Evolutionary conservation across 805 yeast genomes (phyloP).

Genomic region (Candida hungchunana): DNA sequence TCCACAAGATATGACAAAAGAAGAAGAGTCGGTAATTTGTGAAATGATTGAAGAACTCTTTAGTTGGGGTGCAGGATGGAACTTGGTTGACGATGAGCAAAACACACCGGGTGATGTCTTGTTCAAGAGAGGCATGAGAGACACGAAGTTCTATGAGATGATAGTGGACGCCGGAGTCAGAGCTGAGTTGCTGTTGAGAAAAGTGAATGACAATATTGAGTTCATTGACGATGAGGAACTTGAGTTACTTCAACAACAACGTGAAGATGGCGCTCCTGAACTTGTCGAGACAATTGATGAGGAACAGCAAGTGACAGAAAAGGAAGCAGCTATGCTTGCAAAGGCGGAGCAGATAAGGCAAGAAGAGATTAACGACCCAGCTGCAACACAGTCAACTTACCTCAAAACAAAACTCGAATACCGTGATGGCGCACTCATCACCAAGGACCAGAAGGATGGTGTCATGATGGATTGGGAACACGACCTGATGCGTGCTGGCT

Average conservation of each 20-base stretch:
- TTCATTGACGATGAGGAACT: slow-evolving; percentile 38
- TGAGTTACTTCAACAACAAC: slow-evolving; percentile 19
- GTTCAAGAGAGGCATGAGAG: slow-evolving; percentile 42
- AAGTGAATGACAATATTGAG: slow-evolving; percentile 59
- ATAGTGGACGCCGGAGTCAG: slow-evolving; percentile 84
- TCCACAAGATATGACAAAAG: slow-evolving; percentile 34
- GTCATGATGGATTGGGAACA: slow-evolving; percentile 99
- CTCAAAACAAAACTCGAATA: slow-evolving; percentile 65
- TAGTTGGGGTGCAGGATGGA: slow-evolving; percentile 92
- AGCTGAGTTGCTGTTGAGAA: slow-evolving; percentile 77
- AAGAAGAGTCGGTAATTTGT: slow-evolving; percentile 42
- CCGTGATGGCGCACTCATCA: slow-evolving; percentile 62
- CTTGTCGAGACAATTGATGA: too few relatives aligned
- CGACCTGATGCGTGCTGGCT: slow-evolving; percentile 74
- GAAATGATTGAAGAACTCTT: slow-evolving; percentile 63
- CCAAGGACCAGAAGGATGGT: slow-evolving; percentile 71
- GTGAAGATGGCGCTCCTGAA: too few relatives aligned
- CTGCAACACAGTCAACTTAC: slow-evolving; percentile 60
- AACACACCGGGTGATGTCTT: slow-evolving; percentile 86
- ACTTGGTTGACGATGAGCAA: slow-evolving; percentile 61
- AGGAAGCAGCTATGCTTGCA: slow-evolving; percentile 5
- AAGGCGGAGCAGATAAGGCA: slow-evolving; percentile 25
- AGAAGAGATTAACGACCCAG: slow-evolving; percentile 44
- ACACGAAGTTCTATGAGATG: slow-evolving; percentile 39
- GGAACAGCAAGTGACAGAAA: slow-evolving; percentile 11